Percentiles rank a stretch among this genome's conserved stretches.
Evolutionary conservation across 2,329 filamentous ascomycete genomes (phyloP).

Genomic region (Diaporthe amygdali): DNA sequence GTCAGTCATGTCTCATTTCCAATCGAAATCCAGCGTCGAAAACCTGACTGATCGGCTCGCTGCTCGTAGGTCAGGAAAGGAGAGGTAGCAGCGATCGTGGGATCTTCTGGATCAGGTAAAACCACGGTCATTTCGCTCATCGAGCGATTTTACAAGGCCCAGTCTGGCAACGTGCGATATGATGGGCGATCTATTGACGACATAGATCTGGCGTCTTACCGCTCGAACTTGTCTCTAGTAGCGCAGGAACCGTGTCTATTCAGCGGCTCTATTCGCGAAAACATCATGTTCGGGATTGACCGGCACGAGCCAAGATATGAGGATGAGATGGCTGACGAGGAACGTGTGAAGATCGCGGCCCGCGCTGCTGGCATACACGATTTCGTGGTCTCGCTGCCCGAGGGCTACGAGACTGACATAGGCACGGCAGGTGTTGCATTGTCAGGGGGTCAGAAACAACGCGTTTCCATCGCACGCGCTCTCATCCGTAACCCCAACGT

Average conservation of each 20-base stretch:
- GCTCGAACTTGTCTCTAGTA: background rate
- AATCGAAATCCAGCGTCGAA: background rate
- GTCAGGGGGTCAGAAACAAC: conserved; percentile 24
- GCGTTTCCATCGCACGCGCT: conserved; percentile 25
- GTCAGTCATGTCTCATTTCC: background rate
- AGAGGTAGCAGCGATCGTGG: background rate
- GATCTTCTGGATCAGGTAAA: background rate
- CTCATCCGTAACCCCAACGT: conserved; percentile 16
- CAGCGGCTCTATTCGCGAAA: background rate
- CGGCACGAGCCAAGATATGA: background rate
- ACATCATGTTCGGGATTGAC: background rate
- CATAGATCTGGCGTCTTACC: conserved; percentile 33
- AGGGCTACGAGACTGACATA: conserved; percentile 23
- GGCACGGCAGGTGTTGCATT: conserved; percentile 20
- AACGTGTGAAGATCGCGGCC: background rate
- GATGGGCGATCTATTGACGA: conserved; percentile 60
- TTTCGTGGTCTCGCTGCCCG: conserved; percentile 23
- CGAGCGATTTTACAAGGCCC: conserved; percentile 34
- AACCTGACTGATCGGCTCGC: too few relatives aligned
- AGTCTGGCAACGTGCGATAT: conserved; percentile 57
- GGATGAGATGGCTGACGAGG: background rate
- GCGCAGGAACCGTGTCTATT: background rate
- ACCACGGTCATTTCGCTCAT: conserved; percentile 10
- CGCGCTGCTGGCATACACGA: conserved; percentile 1
- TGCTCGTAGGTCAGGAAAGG: background rate